A percentile compares a stretch with the other conserved stretches of the same genome.
Evolutionary conservation across 2,329 filamentous ascomycete species (phyloP).

Genomic region (Aurifilum marmelostoma): DNA sequence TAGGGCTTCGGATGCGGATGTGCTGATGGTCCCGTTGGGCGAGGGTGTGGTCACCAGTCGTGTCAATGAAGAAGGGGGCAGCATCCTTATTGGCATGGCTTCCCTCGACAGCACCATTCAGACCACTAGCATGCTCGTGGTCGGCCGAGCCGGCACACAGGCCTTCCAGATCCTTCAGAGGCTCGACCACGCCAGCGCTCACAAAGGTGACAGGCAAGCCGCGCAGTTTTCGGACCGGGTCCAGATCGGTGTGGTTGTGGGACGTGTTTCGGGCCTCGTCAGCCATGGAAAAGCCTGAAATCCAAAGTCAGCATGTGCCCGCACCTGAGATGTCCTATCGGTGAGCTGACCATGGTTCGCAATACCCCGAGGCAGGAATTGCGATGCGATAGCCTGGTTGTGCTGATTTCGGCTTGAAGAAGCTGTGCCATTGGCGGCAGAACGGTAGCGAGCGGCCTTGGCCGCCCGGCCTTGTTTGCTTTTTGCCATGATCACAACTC

Average conservation of each 20-base stretch:
- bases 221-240: slow-evolving; percentile 47
- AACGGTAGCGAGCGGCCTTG: slow-evolving; percentile 31
- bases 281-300: slow-evolving; percentile 45
- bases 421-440: slow-evolving; percentile 16
- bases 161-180: slow-evolving; percentile 47
- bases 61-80: slow-evolving; percentile 44
- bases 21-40: slow-evolving; percentile 12
- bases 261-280: slow-evolving; percentile 57
- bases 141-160: slow-evolving; percentile 11
- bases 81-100: slow-evolving; percentile 8
- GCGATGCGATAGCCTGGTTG: slow-evolving; percentile 24
- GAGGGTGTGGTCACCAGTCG: slow-evolving; percentile 38
- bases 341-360: slow-evolving; percentile 25
- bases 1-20: slow-evolving; percentile 30
- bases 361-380: slow-evolving; percentile 19
- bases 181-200: slow-evolving; percentile 56
- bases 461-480: slow-evolving; percentile 33
- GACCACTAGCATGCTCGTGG: not conserved
- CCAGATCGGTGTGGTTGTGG: slow-evolving; percentile 48
- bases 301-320: slow-evolving; percentile 38
- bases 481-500: slow-evolving; percentile 30
- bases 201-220: slow-evolving; percentile 55
- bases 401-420: not conserved
- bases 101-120: slow-evolving; percentile 22
- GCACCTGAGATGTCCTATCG: slow-evolving; percentile 12